phyloP scores from a whole-genome alignment of 2,329 filamentous ascomycete genomes.

The Cryphonectria japonica region DNA sequence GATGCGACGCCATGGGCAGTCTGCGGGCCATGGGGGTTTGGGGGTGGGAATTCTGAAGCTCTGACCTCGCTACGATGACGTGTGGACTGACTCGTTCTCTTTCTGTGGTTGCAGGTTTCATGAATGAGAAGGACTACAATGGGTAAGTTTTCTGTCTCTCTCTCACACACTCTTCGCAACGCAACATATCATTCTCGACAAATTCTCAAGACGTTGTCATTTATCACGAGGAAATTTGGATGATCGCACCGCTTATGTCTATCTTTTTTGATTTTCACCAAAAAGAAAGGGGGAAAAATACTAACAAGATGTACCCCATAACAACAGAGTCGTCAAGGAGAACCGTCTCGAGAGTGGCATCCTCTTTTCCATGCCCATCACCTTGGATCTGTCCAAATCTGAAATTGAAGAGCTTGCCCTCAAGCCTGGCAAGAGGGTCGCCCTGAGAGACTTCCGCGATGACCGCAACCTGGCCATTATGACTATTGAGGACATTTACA shows the following conservation, averaged over 20 bases:
- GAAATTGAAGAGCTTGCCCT: constrained; percentile 75
- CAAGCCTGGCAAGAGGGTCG: constrained; percentile 79
- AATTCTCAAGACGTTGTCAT: not conserved
- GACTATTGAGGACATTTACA: constrained; percentile 94
- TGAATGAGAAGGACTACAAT: constrained; percentile 97
- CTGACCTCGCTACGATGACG: constrained; percentile 10
- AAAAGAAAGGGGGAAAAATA: not conserved
- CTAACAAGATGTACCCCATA: constrained; percentile 26
- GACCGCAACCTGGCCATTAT: constrained; percentile 95
- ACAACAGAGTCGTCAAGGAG: constrained; percentile 77
- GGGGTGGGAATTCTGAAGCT: not conserved
- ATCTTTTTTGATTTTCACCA: too few relatives aligned
- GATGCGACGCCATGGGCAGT: constrained; percentile 18
- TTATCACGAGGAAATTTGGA: not conserved
- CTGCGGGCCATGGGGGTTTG: constrained; percentile 7
- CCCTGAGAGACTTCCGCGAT: constrained; percentile 93
- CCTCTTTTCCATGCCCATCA: constrained; percentile 97
- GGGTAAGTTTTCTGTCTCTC: constrained; percentile 59
- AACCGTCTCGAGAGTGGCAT: constrained; percentile 85
- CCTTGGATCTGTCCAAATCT: constrained; percentile 79
- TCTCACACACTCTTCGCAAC: too few relatives aligned
- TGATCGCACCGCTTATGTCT: not conserved
- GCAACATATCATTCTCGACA: too few relatives aligned
- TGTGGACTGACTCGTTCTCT: constrained; percentile 24
- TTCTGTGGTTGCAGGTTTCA: constrained; percentile 69